Base-by-base conservation (phyloP, 768 basidiomycete species). In the Phanerochaete sordida region DNA sequence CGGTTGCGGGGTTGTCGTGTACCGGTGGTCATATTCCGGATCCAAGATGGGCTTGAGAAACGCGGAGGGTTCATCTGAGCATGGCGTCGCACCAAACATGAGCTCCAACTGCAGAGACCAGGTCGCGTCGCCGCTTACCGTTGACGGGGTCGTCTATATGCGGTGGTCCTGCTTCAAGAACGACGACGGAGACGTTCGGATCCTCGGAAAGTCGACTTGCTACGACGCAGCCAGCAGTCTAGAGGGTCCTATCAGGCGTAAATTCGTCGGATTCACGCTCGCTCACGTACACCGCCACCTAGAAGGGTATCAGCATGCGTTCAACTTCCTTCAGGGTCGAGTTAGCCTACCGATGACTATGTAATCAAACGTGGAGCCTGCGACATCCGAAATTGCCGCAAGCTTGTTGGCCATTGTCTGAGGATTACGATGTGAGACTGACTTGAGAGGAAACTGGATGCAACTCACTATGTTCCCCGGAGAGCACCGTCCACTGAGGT, bases 1-100 rank as follows among this genome's bases (percentile, higher is more conserved):
- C 8, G 50, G 55, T 37, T 64, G 63, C 12, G 63, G 65, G 8
- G 57, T 56, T 2, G 65, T 57, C 23, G 47, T 43, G 55, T 64
- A 66, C 7, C 35, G 47, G 61, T 61, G 64, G 43, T 64, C 65
- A 48, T 46, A 64, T 33, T 61, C 39, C 1, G 65, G 59, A 39
- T 66, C 59, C 6, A 33, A 23, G 16, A 62, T 33, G 23, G 24
- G 33, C 35, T 47, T 6, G 49, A 28, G 19, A 52, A 44, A 21
- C 39, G 19, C 39, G 19, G 39, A 11, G 4, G 39, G 39, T 6
- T 43, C 19, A 4, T 43, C 39, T 43, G 19, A 43, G 33, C 33
- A 35, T 7, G 13, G 13, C 33, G 33, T n/a, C n/a, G n/a, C n/a
- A n/a, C n/a, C n/a, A n/a, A n/a, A n/a, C n/a, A n/a, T n/a, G n/a